phyloP scores from a whole-genome alignment of 2,329 filamentous ascomycete genomes.

The Clonostachys rosea region DNA sequence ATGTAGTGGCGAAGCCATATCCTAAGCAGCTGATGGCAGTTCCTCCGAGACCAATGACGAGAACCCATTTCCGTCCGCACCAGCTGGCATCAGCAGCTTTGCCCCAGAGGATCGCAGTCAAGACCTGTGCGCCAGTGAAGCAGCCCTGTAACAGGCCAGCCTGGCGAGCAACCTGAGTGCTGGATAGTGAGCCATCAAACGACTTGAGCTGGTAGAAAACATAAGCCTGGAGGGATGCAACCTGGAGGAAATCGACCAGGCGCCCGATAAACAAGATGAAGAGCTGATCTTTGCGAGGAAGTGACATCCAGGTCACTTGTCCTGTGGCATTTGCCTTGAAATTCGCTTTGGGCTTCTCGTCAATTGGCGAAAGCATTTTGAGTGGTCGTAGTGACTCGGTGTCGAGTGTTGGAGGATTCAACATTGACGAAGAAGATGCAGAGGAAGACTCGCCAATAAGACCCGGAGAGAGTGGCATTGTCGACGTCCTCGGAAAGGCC shows the following conservation, averaged over 20 bases:
- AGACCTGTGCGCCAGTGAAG: constrained; percentile 69
- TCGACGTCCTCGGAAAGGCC: not conserved
- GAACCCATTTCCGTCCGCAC: constrained; percentile 63
- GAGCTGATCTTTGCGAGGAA: constrained; percentile 76
- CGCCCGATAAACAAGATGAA: constrained; percentile 73
- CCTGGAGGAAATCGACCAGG: constrained; percentile 69
- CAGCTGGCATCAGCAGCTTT: constrained; percentile 54
- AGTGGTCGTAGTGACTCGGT: constrained; percentile 3
- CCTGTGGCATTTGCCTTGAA: not conserved
- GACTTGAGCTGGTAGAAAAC: constrained; percentile 73
- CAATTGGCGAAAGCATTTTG: constrained; percentile 1
- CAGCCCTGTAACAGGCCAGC: constrained; percentile 66
- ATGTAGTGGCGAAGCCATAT: constrained; percentile 67
- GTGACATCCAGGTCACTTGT: constrained; percentile 57
- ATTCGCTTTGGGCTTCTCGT: constrained; percentile 2
- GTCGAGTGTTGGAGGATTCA: not conserved
- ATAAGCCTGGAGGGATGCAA: constrained; percentile 65
- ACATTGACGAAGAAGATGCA: not conserved
- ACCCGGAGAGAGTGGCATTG: not conserved
- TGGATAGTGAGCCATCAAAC: constrained; percentile 50
- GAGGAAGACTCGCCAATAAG: not conserved
- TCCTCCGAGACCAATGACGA: constrained; percentile 66
- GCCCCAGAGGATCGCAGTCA: constrained; percentile 72
- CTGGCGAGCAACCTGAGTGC: constrained; percentile 57
- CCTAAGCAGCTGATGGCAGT: constrained; percentile 64